phyloP scores from a whole-genome alignment of 805 yeast genomes.

The Wickerhamiella galacta region DNA sequence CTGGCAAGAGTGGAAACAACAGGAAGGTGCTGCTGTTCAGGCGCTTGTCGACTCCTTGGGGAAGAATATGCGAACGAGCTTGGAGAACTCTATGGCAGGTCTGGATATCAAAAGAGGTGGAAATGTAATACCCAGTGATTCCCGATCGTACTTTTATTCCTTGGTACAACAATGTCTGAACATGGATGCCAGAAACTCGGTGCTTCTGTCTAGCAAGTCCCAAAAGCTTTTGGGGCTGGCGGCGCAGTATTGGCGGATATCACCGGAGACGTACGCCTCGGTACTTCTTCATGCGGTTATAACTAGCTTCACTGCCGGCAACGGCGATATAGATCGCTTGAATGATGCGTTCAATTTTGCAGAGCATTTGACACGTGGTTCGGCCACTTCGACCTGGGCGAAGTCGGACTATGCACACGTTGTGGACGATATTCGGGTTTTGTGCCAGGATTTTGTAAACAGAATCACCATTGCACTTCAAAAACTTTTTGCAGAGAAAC shows the following conservation, averaged over 20 bases:
- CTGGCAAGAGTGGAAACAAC: constrained; percentile 29
- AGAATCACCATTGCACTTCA: constrained; percentile 28
- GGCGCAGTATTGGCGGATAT: constrained; percentile 41
- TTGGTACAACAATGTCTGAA: constrained; percentile 30
- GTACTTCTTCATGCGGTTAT: constrained; percentile 1
- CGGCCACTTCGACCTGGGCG: constrained; percentile 7
- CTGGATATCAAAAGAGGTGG: background rate
- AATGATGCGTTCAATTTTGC: constrained; percentile 3
- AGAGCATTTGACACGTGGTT: constrained; percentile 1
- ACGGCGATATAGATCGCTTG: background rate
- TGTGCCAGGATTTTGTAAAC: constrained; percentile 32
- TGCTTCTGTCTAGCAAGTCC: constrained; percentile 28
- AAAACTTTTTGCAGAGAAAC: constrained; percentile 24
- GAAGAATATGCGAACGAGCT: too few relatives aligned
- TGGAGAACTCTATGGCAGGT: background rate
- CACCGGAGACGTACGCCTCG: constrained; percentile 7
- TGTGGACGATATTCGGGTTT: constrained; percentile 20
- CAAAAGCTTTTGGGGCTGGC: constrained; percentile 29
- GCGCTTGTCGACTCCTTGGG: constrained; percentile 16
- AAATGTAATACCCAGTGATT: constrained; percentile 24
- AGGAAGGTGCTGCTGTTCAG: constrained; percentile 22
- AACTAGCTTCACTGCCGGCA: background rate
- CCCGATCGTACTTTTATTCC: constrained; percentile 26
- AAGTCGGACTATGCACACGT: constrained; percentile 5
- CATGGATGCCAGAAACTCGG: constrained; percentile 12